Percentiles rank a stretch among this genome's conserved stretches.
Evolutionary conservation across 306 rosid species (phyloP).

Genomic region (Quercus berberidifolia): DNA sequence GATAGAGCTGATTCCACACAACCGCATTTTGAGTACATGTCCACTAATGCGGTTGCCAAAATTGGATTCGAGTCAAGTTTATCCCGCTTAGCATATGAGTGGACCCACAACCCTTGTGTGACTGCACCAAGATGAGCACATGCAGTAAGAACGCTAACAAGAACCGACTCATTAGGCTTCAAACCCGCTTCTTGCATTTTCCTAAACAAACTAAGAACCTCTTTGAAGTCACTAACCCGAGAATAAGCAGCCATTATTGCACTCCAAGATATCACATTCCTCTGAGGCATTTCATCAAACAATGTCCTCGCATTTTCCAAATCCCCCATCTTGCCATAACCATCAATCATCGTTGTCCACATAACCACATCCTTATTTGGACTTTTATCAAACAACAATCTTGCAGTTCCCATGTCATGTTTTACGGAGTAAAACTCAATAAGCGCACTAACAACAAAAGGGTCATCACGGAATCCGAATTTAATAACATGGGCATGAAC

Average conservation of each 20-base stretch:
- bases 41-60: constrained; percentile 45
- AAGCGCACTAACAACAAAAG: constrained; percentile 51
- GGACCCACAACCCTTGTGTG: constrained; percentile 42
- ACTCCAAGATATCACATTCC: constrained; percentile 65
- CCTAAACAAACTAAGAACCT: constrained; percentile 38
- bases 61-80: constrained; percentile 32
- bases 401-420: constrained; percentile 34
- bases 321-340: constrained; percentile 71
- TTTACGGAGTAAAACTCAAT: constrained; percentile 49
- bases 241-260: constrained; percentile 50
- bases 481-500: constrained; percentile 62
- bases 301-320: constrained; percentile 49
- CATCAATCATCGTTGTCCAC: constrained; percentile 79
- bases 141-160: constrained; percentile 42
- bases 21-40: constrained; percentile 55
- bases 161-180: constrained; percentile 39
- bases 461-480: constrained; percentile 51
- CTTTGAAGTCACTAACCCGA: constrained; percentile 31
- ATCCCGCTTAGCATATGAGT: constrained; percentile 35
- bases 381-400: constrained; percentile 47
- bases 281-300: constrained; percentile 77
- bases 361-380: constrained; percentile 60
- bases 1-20: constrained; percentile 34
- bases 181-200: constrained; percentile 35
- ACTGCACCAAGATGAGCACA: constrained; percentile 45